Percentiles rank a stretch among this genome's conserved stretches.
Evolutionary conservation across 2,329 filamentous ascomycete species (phyloP).

Genomic region (Ophiocordyceps camponoti-leonardi): DNA sequence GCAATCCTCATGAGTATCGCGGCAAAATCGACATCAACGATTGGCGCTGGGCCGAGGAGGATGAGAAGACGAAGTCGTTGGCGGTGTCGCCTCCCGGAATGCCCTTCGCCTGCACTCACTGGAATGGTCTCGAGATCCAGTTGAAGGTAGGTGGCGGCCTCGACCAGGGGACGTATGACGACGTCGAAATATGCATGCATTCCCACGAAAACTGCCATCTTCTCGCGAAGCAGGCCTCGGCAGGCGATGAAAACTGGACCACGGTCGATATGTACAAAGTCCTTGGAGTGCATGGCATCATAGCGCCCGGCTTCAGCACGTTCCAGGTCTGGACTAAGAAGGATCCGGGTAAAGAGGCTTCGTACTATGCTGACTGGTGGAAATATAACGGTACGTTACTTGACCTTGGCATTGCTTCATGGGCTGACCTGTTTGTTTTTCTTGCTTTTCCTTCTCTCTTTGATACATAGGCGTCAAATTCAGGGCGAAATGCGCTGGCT

Average conservation of each 20-base stretch:
- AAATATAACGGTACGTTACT: background rate
- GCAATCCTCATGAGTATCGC: background rate
- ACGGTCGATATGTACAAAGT: background rate
- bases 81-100: background rate
- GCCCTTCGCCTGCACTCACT: background rate
- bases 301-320: background rate
- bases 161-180: background rate
- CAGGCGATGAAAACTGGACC: background rate
- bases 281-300: background rate
- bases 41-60: background rate
- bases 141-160: too few species aligned
- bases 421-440: too few species aligned
- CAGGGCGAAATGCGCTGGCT: background rate
- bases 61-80: background rate
- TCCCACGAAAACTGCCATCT: too few species aligned
- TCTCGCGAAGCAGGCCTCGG: background rate
- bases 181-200: background rate
- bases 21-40: background rate
- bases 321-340: background rate
- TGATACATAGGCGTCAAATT: background rate
- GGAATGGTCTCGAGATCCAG: background rate
- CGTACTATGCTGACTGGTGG: background rate
- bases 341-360: background rate
- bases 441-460: too few species aligned
- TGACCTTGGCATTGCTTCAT: too few species aligned